Conservation (phyloP, 768 basidiomycete species). For the Psilocybe azurescens region DNA sequence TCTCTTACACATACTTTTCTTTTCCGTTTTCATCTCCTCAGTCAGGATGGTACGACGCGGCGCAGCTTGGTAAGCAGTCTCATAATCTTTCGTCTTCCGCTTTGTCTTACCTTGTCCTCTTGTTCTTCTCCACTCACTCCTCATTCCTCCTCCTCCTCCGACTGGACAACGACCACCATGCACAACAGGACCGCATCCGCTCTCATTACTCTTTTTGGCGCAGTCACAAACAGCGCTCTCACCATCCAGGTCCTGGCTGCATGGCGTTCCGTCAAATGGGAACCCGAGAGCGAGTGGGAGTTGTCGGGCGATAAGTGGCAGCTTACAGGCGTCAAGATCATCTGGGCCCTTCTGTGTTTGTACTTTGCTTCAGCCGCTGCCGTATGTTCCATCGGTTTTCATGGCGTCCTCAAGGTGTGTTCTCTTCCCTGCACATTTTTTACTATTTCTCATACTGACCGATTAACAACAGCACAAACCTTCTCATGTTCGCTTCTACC, state of each 20-base stretch:
- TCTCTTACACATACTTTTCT: constrained; percentile 1
- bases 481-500: constrained; percentile 76
- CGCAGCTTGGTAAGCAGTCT: constrained; percentile 29
- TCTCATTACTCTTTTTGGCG: constrained; percentile 42
- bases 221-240: constrained; percentile 37
- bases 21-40: constrained; percentile 11
- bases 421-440: neutral
- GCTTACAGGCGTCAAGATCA: constrained; percentile 50
- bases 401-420: constrained; percentile 72
- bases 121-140: neutral
- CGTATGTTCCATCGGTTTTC: constrained; percentile 68
- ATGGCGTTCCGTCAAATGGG: constrained; percentile 47
- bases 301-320: constrained; percentile 39
- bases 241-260: constrained; percentile 41
- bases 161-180: constrained; percentile 14
- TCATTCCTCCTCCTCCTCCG: constrained; percentile 2
- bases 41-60: constrained; percentile 29
- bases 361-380: constrained; percentile 72
- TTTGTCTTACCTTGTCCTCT: constrained; percentile 13
- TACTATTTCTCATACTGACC: neutral
- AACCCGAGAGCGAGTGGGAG: constrained; percentile 54
- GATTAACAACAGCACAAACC: constrained; percentile 53
- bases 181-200: constrained; percentile 41
- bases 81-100: neutral
- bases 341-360: constrained; percentile 66